A percentile compares a stretch with the other conserved stretches of the same genome.
Conservation (phyloP, 495 filamentous ascomycete genomes). For the Geopyxis carbonaria region DNA sequence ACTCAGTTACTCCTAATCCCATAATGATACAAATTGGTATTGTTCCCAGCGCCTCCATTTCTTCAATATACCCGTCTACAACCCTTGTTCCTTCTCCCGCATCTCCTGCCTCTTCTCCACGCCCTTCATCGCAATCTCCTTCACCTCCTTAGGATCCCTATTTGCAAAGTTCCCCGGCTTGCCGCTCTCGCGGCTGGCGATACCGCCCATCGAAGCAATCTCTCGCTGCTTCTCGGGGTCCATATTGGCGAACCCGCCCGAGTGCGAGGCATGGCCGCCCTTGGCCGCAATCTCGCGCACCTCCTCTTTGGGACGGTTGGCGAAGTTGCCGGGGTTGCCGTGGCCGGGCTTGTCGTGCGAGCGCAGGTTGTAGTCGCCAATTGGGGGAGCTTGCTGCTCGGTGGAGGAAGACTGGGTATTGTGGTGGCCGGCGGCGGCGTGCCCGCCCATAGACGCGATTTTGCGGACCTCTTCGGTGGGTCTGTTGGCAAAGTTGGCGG, state of each 20-base stretch:
- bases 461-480: slow-evolving; percentile 39
- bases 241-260: slow-evolving; percentile 28
- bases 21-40: too few species aligned
- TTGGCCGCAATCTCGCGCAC: slow-evolving; percentile 36
- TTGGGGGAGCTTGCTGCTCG: slow-evolving; percentile 21
- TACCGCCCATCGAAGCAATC: slow-evolving; percentile 16
- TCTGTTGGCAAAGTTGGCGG: slow-evolving; percentile 47
- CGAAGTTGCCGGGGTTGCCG: slow-evolving; percentile 24
- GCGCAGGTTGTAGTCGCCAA: slow-evolving; percentile 1
- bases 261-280: slow-evolving; percentile 28
- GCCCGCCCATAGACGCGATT: slow-evolving; percentile 36
- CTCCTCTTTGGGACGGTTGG: slow-evolving; percentile 34
- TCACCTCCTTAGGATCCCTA: slow-evolving; percentile 41
- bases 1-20: too few species aligned
- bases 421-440: slow-evolving; percentile 21
- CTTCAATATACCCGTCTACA: too few species aligned
- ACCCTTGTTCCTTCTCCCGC: too few species aligned
- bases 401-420: slow-evolving; percentile 24
- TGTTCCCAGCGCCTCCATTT: too few species aligned
- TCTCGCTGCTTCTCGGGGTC: slow-evolving; percentile 32
- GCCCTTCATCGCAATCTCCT: slow-evolving; percentile 34
- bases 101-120: too few species aligned
- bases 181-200: slow-evolving; percentile 12
- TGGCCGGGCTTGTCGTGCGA: slow-evolving; percentile 20
- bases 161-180: slow-evolving; percentile 52